Evolutionary conservation across 2,329 filamentous ascomycete species (phyloP), one percentile per base, ranked within the genome.

Genomic region (Penicillium italicum): DNA sequence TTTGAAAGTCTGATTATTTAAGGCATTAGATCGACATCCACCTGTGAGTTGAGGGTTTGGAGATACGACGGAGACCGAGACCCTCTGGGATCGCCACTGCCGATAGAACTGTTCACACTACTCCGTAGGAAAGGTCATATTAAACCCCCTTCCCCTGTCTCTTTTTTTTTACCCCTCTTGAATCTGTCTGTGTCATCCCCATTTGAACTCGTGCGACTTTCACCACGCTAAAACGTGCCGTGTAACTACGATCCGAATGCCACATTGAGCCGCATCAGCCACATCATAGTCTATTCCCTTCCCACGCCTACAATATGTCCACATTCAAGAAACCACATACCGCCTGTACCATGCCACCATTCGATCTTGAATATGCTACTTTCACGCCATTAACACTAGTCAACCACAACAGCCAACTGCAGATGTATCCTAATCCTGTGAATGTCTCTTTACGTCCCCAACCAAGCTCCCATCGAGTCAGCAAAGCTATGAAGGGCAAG

Each of bases 401-500:
- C n/a, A 20, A 34, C 37, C 28, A 26, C 20, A 20, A 18, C 44
- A 43, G 1, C n/a, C 36, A 40, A 44, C 12, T 16, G 7, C 20
- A 12, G 4, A 16, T n/a, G 3, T 40, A 44, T 28, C 16, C 12
- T 5, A 22, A 4, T n/a, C 14, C 14, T 2, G 20, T 8, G 2
- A 30, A 50, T 4, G 7, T 43, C 3, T 50, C 55, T 4, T 45
- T n/a, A n/a, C 61, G 10, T 22, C 53, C 54, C 12, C 56, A 46
- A 0, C 44, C 54, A 12, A 51, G 28, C 10, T 49, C 59, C 8
- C 71, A 72, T 50, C 74, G 77, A 26, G 72, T 79, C 59, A 80
- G 78, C 68, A 80, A 79, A 60, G 78, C 78, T 11, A 79, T 78
- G 67, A 80, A 80, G 63, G 78, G 78, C 12, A 80, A 79, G 63